These are phyloP conservation scores for Globisporangium lucens DNA, from an alignment of 352 stramenopile species.

Conservation along the genomic window DNA sequence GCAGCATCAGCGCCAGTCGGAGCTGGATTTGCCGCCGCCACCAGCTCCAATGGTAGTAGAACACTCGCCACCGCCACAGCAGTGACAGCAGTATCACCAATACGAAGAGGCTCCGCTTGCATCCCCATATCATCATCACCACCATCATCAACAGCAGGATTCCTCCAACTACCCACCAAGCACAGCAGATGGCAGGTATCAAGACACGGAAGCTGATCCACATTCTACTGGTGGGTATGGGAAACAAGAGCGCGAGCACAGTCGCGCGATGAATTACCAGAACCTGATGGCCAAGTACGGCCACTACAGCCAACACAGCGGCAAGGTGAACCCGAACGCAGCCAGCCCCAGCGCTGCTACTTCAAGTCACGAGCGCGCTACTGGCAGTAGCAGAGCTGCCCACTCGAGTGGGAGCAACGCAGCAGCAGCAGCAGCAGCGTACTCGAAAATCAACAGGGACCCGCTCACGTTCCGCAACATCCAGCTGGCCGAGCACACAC, in stretches of 20 bases:
- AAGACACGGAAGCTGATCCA: background rate
- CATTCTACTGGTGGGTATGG: background rate
- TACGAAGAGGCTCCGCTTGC: background rate
- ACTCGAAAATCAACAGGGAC: conserved; percentile 19
- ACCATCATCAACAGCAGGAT: background rate
- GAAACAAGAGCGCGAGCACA: conserved; percentile 37
- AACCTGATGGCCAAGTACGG: conserved; percentile 74
- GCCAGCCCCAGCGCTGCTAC: background rate
- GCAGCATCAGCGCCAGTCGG: background rate
- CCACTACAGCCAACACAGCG: conserved; percentile 66
- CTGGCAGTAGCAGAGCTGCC: background rate
- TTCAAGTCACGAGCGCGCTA: background rate
- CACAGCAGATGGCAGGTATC: background rate
- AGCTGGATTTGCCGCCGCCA: background rate
- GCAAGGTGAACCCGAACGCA: conserved; percentile 39
- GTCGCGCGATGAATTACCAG: conserved; percentile 69
- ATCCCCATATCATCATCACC: background rate
- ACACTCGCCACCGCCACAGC: background rate
- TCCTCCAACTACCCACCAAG: background rate
- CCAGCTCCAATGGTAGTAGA: background rate
- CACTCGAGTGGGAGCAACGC: background rate
- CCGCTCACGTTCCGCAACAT: conserved; percentile 33
- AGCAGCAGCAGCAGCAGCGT: conserved; percentile 13
- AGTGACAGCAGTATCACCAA: background rate
- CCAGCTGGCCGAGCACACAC: conserved; percentile 32